Conservation (phyloP, 2,329 filamentous ascomycete genomes). For the Aspergillus vadensis region DNA sequence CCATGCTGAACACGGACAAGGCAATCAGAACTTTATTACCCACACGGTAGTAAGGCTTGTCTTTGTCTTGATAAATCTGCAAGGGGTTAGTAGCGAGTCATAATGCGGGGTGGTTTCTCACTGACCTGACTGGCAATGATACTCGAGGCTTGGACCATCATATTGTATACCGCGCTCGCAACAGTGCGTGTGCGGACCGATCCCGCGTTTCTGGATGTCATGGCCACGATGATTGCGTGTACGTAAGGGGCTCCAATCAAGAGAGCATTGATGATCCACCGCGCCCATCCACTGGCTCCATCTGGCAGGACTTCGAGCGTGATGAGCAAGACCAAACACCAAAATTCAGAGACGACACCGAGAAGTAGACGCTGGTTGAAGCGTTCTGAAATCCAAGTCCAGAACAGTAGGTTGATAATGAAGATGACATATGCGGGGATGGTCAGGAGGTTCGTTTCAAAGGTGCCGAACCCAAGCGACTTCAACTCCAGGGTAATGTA, state of each 20-base stretch:
- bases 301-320: constrained; percentile 54
- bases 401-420: constrained; percentile 58
- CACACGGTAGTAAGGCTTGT: constrained; percentile 58
- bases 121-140: constrained; percentile 45
- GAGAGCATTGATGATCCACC: constrained; percentile 55
- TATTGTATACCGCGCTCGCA: constrained; percentile 50
- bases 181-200: constrained; percentile 47
- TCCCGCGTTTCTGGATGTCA: constrained; percentile 48
- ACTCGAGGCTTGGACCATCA: constrained; percentile 47
- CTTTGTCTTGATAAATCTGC: constrained; percentile 59
- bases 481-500: constrained; percentile 50
- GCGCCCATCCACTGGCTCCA: constrained; percentile 53
- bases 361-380: constrained; percentile 59
- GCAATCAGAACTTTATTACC: constrained; percentile 62
- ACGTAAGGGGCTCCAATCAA: constrained; percentile 61
- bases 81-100: constrained; percentile 10
- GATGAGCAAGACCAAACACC: constrained; percentile 56
- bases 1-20: constrained; percentile 53
- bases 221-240: constrained; percentile 56
- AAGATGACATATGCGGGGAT: constrained; percentile 61
- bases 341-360: constrained; percentile 56
- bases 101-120: not conserved
- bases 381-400: constrained; percentile 58
- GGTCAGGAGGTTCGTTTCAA: constrained; percentile 64
- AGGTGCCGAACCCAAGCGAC: constrained; percentile 59